phyloP scores from a whole-genome alignment of 805 yeast genomes.

The Lipomyces oligophaga region DNA sequence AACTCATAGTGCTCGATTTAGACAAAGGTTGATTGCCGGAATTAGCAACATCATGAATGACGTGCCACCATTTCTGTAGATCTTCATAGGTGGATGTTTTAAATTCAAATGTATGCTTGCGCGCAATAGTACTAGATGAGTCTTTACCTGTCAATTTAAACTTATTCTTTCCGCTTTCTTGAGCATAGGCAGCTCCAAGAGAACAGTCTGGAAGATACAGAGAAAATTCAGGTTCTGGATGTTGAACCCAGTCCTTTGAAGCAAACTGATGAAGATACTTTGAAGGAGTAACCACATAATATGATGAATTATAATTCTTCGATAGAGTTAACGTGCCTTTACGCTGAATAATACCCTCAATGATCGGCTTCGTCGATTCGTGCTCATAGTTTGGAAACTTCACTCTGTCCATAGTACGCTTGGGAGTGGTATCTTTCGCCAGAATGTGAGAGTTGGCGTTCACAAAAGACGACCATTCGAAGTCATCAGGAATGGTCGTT shows the following conservation, averaged over 20 bases:
- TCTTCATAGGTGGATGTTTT: constrained; percentile 47
- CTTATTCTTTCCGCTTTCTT: constrained; percentile 40
- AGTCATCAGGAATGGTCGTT: constrained; percentile 38
- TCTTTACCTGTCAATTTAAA: constrained; percentile 47
- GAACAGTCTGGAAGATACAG: constrained; percentile 48
- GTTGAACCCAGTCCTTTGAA: constrained; percentile 42
- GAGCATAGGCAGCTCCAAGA: constrained; percentile 38
- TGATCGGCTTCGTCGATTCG: constrained; percentile 43
- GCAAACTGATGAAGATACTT: constrained; percentile 47
- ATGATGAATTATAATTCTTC: constrained; percentile 43
- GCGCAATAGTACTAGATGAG: constrained; percentile 33
- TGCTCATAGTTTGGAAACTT: constrained; percentile 43
- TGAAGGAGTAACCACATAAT: constrained; percentile 48
- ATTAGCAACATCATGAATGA: constrained; percentile 30
- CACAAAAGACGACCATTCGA: constrained; percentile 47
- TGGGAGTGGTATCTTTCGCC: constrained; percentile 37
- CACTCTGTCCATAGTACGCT: constrained; percentile 40
- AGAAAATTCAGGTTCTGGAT: constrained; percentile 46
- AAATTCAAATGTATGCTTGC: constrained; percentile 41
- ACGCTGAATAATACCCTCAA: constrained; percentile 47
- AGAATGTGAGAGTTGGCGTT: constrained; percentile 37
- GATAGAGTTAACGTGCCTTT: constrained; percentile 43
- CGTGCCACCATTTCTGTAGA: constrained; percentile 46
- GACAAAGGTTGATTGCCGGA: constrained; percentile 10
- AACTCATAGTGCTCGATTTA: constrained; percentile 7